phyloP scores from a whole-genome alignment of 2,329 filamentous ascomycete genomes.

The Ilyonectria mors-panacis region DNA sequence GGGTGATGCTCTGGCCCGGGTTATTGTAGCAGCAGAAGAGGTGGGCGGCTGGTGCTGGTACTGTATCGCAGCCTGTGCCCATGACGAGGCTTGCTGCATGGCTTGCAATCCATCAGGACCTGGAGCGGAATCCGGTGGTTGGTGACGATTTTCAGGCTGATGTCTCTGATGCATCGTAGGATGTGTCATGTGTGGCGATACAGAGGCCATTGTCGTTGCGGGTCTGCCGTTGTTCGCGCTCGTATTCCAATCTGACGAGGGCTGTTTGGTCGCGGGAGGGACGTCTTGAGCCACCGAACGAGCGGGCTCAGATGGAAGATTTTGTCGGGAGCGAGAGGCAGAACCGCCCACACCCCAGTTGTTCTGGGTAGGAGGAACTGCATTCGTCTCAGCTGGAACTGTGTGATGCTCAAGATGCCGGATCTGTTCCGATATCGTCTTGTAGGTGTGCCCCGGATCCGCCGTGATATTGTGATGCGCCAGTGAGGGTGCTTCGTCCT shows the following conservation, averaged over 20 bases:
- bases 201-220: conserved; percentile 25
- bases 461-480: conserved; percentile 32
- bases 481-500: conserved; percentile 38
- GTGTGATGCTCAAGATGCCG: conserved; percentile 28
- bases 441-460: conserved; percentile 28
- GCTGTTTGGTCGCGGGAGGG: conserved; percentile 27
- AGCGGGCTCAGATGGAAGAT: conserved; percentile 37
- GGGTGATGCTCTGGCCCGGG: conserved; percentile 51
- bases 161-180: conserved; percentile 20
- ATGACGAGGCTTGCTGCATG: conserved; percentile 3
- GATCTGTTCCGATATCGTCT: conserved; percentile 30
- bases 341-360: conserved; percentile 30
- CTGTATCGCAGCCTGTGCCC: conserved; percentile 40
- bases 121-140: conserved; percentile 26
- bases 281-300: conserved; percentile 16
- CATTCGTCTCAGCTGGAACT: conserved; percentile 10
- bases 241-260: conserved; percentile 35
- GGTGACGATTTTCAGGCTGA: conserved; percentile 27
- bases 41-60: conserved; percentile 49
- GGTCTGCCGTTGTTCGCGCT: conserved; percentile 19
- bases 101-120: conserved; percentile 25
- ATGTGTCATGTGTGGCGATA: conserved; percentile 36
- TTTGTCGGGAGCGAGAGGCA: conserved; percentile 29
- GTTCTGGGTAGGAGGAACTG: conserved; percentile 33
- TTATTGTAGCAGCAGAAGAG: conserved; percentile 48